Conservation (phyloP, 371 early-diverging fungal genomes). For the Haplosporangium sp. region DNA sequence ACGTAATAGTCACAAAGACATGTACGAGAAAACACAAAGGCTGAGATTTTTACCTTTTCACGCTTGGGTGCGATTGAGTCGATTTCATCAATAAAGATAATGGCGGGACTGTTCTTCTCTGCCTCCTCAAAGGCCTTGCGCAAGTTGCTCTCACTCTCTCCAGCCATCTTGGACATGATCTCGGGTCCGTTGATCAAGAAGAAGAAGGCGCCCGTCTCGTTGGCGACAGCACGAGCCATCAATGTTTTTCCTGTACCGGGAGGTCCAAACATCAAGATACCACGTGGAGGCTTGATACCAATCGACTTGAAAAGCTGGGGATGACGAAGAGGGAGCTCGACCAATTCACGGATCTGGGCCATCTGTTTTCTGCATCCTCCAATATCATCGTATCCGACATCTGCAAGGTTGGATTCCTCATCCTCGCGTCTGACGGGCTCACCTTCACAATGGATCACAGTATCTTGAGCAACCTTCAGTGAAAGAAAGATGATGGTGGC, state of each 20-base stretch:
- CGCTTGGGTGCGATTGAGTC: conserved; percentile 99
- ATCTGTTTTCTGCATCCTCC: conserved; percentile 99
- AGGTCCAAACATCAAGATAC: conserved; percentile 98
- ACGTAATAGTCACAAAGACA: background rate
- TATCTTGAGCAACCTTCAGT: conserved; percentile 91
- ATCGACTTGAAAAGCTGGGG: conserved; percentile 98
- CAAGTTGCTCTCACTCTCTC: conserved; percentile 98
- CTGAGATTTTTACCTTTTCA: conserved; percentile 82
- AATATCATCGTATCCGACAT: conserved; percentile 99
- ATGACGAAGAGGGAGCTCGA: conserved; percentile 98
- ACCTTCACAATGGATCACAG: conserved; percentile 98
- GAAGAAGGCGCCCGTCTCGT: conserved; percentile 87
- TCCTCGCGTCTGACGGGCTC: conserved; percentile 99
- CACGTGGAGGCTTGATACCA: conserved; percentile 99
- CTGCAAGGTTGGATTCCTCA: conserved; percentile 93
- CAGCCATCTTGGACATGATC: conserved; percentile 99
- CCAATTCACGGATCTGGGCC: conserved; percentile 99
- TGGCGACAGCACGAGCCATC: conserved; percentile 84
- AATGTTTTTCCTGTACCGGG: conserved; percentile 97
- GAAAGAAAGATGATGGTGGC: background rate
- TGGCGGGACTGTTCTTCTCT: conserved; percentile 98
- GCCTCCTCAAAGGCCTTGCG: conserved; percentile 99
- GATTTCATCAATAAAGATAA: conserved; percentile 98
- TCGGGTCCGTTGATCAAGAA: conserved; percentile 99
- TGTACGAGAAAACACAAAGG: background rate